A percentile compares a stretch with the other conserved stretches of the same genome.
Conservation (phyloP, 1,284 basidiomycete species). For the Anthracocystis walkeri region DNA sequence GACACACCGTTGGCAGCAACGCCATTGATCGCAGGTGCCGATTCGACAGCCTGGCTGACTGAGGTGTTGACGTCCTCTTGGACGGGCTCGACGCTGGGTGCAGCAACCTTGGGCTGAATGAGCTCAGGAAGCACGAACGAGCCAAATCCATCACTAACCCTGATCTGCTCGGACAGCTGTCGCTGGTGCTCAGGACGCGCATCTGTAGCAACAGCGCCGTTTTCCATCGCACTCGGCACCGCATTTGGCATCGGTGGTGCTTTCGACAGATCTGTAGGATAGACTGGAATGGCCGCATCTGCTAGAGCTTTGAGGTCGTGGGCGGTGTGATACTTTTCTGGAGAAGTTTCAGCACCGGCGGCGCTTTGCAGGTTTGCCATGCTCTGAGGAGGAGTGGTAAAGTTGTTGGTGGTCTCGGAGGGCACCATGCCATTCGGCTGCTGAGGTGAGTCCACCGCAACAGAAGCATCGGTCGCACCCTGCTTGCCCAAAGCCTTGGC, state of each 20-base stretch:
- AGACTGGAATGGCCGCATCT: slow-evolving; percentile 25
- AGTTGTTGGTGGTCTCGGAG: slow-evolving; percentile 27
- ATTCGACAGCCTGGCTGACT: neutral
- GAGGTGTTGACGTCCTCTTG: neutral
- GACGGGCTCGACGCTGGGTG: slow-evolving; percentile 1
- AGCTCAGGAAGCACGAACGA: slow-evolving; percentile 30
- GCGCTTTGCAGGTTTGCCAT: slow-evolving; percentile 31
- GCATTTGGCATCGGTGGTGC: slow-evolving; percentile 2
- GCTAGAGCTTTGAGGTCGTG: slow-evolving; percentile 41
- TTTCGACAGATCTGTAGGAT: slow-evolving; percentile 14
- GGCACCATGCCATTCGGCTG: slow-evolving; percentile 13
- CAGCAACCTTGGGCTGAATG: slow-evolving; percentile 13
- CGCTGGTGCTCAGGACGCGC: slow-evolving; percentile 26
- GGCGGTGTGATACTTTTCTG: slow-evolving; percentile 48
- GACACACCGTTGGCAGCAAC: neutral
- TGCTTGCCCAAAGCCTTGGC: slow-evolving; percentile 42
- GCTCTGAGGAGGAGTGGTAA: slow-evolving; percentile 45
- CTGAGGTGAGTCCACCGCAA: neutral
- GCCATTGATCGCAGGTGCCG: too few relatives aligned
- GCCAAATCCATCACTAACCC: slow-evolving; percentile 24
- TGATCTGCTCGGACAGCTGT: slow-evolving; percentile 30
- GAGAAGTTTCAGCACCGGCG: slow-evolving; percentile 21
- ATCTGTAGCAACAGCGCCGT: slow-evolving; percentile 6
- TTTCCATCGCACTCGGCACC: neutral
- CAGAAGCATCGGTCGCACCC: slow-evolving; percentile 6